phyloP scores from a whole-genome alignment of 805 yeast genomes.

The Saccharomycopsis fibuligera region DNA sequence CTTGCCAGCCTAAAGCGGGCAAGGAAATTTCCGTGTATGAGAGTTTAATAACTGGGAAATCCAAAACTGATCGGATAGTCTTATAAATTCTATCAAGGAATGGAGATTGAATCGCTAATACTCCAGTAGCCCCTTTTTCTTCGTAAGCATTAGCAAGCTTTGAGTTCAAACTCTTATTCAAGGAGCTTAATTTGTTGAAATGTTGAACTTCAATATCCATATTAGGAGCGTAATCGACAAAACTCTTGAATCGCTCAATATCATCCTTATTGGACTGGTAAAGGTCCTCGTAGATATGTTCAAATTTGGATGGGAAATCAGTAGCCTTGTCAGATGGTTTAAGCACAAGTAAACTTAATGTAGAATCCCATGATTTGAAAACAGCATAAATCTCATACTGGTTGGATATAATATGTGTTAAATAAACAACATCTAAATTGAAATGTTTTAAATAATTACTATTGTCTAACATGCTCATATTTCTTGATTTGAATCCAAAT shows the following conservation, averaged over 20 bases:
- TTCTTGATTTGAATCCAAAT: slow-evolving; percentile 69
- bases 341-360: slow-evolving; percentile 47
- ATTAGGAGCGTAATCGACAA: slow-evolving; percentile 47
- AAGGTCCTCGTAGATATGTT: slow-evolving; percentile 49
- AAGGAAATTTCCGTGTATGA: slow-evolving; percentile 49
- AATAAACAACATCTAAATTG: slow-evolving; percentile 51
- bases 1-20: slow-evolving; percentile 82
- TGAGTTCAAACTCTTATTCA: slow-evolving; percentile 54
- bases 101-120: slow-evolving; percentile 74
- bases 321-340: slow-evolving; percentile 69
- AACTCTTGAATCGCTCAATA: slow-evolving; percentile 35
- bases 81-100: slow-evolving; percentile 40
- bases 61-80: slow-evolving; percentile 40
- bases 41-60: slow-evolving; percentile 61
- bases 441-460: slow-evolving; percentile 50
- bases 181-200: slow-evolving; percentile 46
- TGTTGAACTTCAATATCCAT: slow-evolving; percentile 50
- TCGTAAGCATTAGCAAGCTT: slow-evolving; percentile 51
- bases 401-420: slow-evolving; percentile 64
- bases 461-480: slow-evolving; percentile 41
- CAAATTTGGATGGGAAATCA: slow-evolving; percentile 47
- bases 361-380: slow-evolving; percentile 55
- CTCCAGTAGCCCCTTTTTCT: slow-evolving; percentile 56
- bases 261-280: slow-evolving; percentile 41
- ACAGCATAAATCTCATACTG: slow-evolving; percentile 70